Conservation (phyloP, 148 eudicot species). For the Fagopyrum tataricum region DNA sequence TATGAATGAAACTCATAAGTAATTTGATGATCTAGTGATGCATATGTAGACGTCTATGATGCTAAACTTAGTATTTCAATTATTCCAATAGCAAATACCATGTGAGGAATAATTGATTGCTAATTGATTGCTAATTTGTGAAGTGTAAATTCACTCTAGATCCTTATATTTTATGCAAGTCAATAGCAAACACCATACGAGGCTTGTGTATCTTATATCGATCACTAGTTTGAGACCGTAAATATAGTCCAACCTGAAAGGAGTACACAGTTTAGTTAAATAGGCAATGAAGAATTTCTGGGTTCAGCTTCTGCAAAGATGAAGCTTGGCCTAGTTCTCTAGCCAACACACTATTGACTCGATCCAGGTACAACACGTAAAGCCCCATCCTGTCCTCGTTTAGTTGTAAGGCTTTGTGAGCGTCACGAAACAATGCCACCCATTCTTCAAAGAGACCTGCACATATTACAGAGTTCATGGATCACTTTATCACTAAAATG, state of each 20-base stretch:
- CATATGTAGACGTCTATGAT: too few species aligned
- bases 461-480: background rate
- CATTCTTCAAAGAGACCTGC: slow-evolving; percentile 79
- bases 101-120: too few species aligned
- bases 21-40: too few species aligned
- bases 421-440: slow-evolving; percentile 52
- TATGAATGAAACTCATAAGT: too few species aligned
- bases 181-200: too few species aligned
- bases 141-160: too few species aligned
- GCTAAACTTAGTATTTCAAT: too few species aligned
- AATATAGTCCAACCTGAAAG: background rate
- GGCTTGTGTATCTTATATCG: too few species aligned
- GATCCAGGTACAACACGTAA: slow-evolving; percentile 77
- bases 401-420: slow-evolving; percentile 51
- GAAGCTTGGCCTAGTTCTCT: slow-evolving; percentile 48
- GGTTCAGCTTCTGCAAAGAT: slow-evolving; percentile 40
- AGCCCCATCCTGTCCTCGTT: slow-evolving; percentile 65
- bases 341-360: slow-evolving; percentile 58
- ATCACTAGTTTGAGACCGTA: too few species aligned
- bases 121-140: too few species aligned
- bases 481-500: background rate
- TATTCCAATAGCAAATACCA: too few species aligned
- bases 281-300: slow-evolving; percentile 44
- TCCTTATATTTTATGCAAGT: too few species aligned
- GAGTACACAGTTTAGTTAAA: slow-evolving; percentile 24